Conservation (phyloP, 768 basidiomycete species). For the Megacollybia marginata region DNA sequence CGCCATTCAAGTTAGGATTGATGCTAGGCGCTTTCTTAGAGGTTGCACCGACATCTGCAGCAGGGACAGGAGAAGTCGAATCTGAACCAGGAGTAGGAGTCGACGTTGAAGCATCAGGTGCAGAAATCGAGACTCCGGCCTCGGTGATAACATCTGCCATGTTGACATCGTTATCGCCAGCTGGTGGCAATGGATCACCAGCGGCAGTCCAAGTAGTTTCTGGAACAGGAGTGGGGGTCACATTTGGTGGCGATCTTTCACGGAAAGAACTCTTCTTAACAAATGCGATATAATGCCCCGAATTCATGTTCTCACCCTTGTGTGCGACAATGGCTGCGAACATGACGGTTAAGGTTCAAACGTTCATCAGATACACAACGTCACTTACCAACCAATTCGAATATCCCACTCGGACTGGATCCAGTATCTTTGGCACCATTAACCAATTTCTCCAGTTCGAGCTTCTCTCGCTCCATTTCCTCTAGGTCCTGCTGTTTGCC, state of each 20-base stretch:
- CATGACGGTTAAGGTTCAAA: too few relatives aligned
- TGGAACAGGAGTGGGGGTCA: too few relatives aligned
- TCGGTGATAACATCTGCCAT: constrained; percentile 3
- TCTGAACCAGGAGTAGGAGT: too few relatives aligned
- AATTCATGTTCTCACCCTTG: constrained; percentile 92
- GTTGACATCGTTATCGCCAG: constrained; percentile 5
- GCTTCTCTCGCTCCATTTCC: constrained; percentile 53
- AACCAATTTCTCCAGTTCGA: constrained; percentile 59
- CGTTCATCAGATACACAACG: too few relatives aligned
- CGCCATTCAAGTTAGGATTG: constrained; percentile 16
- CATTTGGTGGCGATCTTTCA: constrained; percentile 7
- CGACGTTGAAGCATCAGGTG: too few relatives aligned
- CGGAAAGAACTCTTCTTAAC: constrained; percentile 70
- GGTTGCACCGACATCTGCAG: constrained; percentile 10
- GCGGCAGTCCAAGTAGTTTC: too few relatives aligned
- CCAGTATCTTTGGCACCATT: constrained; percentile 66
- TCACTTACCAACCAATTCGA: constrained; percentile 81
- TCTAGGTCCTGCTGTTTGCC: constrained; percentile 63
- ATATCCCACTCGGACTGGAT: constrained; percentile 71
- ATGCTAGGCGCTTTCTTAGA: constrained; percentile 13
- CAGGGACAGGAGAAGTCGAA: too few relatives aligned
- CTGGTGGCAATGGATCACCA: too few relatives aligned
- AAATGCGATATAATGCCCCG: constrained; percentile 94
- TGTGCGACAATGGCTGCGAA: constrained; percentile 85
- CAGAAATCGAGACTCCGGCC: too few relatives aligned